Percentiles rank a stretch among this genome's conserved stretches.
These are phyloP conservation scores for Rhinocladiella similis DNA, from an alignment of 2,329 filamentous ascomycete genomes.

Conservation along the genomic window DNA sequence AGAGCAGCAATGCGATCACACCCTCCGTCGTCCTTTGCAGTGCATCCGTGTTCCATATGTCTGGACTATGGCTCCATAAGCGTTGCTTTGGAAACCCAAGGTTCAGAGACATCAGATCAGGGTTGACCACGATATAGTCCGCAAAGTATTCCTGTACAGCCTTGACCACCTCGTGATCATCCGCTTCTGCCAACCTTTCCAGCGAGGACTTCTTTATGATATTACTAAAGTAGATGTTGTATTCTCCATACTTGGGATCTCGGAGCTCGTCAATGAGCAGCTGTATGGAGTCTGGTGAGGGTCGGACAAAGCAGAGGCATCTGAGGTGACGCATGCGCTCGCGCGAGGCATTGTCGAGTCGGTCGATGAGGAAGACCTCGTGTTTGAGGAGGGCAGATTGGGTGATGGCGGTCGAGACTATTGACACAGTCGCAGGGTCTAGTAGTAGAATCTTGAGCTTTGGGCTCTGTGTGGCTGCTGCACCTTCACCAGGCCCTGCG, in stretches of 20 bases:
- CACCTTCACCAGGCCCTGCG: constrained; percentile 76
- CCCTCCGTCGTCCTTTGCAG: constrained; percentile 86
- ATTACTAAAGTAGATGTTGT: constrained; percentile 96
- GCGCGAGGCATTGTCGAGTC: constrained; percentile 81
- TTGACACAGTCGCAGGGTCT: constrained; percentile 89
- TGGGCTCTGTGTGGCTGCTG: constrained; percentile 63
- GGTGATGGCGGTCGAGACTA: constrained; percentile 91
- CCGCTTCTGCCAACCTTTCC: constrained; percentile 90
- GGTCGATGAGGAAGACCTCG: constrained; percentile 96
- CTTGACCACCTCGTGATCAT: constrained; percentile 96
- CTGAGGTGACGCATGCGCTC: constrained; percentile 98
- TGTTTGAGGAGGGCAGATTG: constrained; percentile 93
- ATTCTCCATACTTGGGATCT: constrained; percentile 96
- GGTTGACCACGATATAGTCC: constrained; percentile 92
- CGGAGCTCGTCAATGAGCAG: constrained; percentile 91
- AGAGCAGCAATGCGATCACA: constrained; percentile 76
- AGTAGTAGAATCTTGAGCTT: constrained; percentile 99
- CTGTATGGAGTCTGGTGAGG: constrained; percentile 89
- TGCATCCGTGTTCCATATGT: constrained; percentile 88
- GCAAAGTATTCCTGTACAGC: constrained; percentile 94
- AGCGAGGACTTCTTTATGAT: constrained; percentile 94
- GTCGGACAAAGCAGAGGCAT: constrained; percentile 89
- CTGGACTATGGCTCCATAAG: constrained; percentile 78
- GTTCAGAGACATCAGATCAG: constrained; percentile 83
- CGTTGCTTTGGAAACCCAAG: constrained; percentile 70